A percentile compares a stretch with the other conserved stretches of the same genome.
These are phyloP conservation scores for Phytophthora meadii DNA, from an alignment of 352 stramenopile genomes.

Conservation along the genomic window DNA sequence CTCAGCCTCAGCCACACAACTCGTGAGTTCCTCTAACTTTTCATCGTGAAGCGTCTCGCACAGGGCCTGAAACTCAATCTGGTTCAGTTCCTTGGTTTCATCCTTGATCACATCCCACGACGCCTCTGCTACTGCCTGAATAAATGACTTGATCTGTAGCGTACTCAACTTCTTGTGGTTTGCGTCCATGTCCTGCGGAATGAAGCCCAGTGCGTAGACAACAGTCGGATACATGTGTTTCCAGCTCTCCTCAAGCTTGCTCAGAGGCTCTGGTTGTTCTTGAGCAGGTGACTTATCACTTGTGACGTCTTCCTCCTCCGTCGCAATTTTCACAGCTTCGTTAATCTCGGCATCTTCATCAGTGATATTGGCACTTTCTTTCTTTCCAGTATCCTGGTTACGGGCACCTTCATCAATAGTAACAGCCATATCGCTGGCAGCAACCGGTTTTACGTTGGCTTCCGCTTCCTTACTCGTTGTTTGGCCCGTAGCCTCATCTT, in stretches of 20 bases:
- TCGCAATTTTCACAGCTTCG: constrained; percentile 5
- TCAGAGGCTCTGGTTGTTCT: constrained; percentile 14
- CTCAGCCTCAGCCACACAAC: constrained; percentile 42
- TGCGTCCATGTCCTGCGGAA: constrained; percentile 45
- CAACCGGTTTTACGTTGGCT: neutral
- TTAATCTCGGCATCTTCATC: constrained; percentile 1
- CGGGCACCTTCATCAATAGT: neutral
- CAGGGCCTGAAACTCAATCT: constrained; percentile 81
- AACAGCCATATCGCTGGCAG: neutral
- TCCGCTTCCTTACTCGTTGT: neutral
- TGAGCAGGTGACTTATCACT: constrained; percentile 10
- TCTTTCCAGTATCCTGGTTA: constrained; percentile 6
- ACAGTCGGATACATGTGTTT: constrained; percentile 76
- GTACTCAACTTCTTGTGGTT: constrained; percentile 78
- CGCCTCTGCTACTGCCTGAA: constrained; percentile 76
- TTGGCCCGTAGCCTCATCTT: constrained; percentile 2
- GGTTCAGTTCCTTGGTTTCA: constrained; percentile 52
- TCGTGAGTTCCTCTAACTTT: constrained; percentile 38
- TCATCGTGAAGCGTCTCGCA: constrained; percentile 61
- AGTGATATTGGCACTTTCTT: constrained; percentile 6
- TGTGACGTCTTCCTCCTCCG: constrained; percentile 9
- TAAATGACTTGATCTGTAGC: constrained; percentile 87
- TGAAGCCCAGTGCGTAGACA: constrained; percentile 75
- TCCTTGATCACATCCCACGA: constrained; percentile 64
- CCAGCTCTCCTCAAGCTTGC: constrained; percentile 41